Conservation (phyloP, 2,329 filamentous ascomycete species). For the Cryoendolithus antarcticus region DNA sequence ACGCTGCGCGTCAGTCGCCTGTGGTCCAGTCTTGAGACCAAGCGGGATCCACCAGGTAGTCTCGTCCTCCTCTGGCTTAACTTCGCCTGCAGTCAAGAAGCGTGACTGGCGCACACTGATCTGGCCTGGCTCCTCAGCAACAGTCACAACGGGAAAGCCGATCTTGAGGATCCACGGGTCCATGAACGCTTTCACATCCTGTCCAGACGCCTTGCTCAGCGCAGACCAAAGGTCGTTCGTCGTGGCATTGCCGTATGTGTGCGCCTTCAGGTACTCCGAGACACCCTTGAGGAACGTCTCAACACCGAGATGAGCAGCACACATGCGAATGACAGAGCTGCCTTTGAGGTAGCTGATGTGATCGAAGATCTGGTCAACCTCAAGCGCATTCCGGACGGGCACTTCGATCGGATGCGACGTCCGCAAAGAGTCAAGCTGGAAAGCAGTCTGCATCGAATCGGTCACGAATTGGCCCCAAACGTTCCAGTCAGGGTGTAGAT, state of each 20-base stretch:
- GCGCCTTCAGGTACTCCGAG: constrained; percentile 72
- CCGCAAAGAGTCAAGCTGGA: constrained; percentile 77
- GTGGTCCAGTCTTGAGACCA: constrained; percentile 63
- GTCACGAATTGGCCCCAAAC: constrained; percentile 96
- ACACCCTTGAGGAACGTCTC: constrained; percentile 86
- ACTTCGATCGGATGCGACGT: constrained; percentile 95
- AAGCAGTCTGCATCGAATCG: constrained; percentile 85
- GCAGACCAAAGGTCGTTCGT: constrained; percentile 87
- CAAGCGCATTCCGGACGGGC: constrained; percentile 80
- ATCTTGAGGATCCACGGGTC: constrained; percentile 91
- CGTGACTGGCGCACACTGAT: constrained; percentile 74
- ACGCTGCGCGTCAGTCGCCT: constrained; percentile 48
- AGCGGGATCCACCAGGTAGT: constrained; percentile 95
- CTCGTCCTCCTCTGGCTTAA: constrained; percentile 78
- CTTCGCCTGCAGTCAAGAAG: constrained; percentile 85
- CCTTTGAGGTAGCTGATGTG: constrained; percentile 94
- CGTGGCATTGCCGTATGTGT: constrained; percentile 81
- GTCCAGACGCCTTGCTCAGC: constrained; percentile 72
- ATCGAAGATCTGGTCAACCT: constrained; percentile 97
- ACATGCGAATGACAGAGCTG: constrained; percentile 91
- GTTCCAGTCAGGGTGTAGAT: constrained; percentile 93
- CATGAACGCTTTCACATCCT: constrained; percentile 82
- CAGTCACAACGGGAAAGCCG: constrained; percentile 80
- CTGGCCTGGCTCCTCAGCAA: constrained; percentile 71
- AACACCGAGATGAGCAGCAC: constrained; percentile 77